phyloP scores from a whole-genome alignment of 2,329 filamentous ascomycete genomes.

The Fusarium succisae region DNA sequence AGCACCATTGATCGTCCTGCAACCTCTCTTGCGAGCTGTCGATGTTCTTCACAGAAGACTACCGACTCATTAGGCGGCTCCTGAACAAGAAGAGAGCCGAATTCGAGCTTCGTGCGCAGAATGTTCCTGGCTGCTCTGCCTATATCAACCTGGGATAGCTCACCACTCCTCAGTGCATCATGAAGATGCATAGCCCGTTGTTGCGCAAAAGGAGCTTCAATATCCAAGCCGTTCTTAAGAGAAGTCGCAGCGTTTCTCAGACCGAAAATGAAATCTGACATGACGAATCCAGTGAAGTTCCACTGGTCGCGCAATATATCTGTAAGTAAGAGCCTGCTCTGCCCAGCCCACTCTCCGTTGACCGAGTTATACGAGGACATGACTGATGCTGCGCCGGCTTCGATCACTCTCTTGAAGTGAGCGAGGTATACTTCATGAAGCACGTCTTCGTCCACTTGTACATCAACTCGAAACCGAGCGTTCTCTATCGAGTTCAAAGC shows the following conservation, averaged over 20 bases:
- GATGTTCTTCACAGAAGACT: conserved; percentile 32
- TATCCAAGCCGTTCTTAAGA: conserved; percentile 30
- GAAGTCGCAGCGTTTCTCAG: conserved; percentile 21
- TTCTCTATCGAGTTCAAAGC: conserved; percentile 40
- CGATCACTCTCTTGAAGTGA: conserved; percentile 29
- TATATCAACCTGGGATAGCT: not conserved
- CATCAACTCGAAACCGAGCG: conserved; percentile 34
- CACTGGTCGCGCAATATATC: conserved; percentile 31
- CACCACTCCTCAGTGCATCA: not conserved
- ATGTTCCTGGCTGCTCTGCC: conserved; percentile 9
- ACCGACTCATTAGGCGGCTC: not conserved
- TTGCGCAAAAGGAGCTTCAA: conserved; percentile 34
- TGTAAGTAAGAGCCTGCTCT: conserved; percentile 24
- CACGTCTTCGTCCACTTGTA: conserved; percentile 22
- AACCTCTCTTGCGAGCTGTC: conserved; percentile 20
- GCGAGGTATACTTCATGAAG: conserved; percentile 35
- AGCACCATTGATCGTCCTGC: conserved; percentile 32
- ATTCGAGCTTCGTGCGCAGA: conserved; percentile 9
- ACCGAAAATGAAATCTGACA: conserved; percentile 35
- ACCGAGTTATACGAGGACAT: conserved; percentile 38
- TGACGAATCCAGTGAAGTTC: conserved; percentile 28
- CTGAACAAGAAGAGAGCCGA: not conserved
- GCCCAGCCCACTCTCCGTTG: conserved; percentile 27
- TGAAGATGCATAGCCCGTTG: conserved; percentile 1
- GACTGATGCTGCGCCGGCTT: conserved; percentile 22